These are phyloP conservation scores for Canavalia ensiformis DNA, from an alignment of 306 rosid genomes.

Conservation along the genomic window DNA sequence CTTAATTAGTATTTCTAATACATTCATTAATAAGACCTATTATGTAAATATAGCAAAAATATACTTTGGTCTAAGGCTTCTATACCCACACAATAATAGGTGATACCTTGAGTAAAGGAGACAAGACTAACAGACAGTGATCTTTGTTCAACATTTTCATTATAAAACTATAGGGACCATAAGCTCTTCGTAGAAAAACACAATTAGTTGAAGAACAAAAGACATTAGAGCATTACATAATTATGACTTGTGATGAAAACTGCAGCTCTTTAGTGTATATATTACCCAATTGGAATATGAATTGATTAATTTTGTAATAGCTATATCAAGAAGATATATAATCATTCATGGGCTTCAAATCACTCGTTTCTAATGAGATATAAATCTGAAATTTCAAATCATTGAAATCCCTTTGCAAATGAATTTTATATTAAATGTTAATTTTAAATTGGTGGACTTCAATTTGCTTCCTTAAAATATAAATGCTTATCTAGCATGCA, in stretches of 20 bases:
- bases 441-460: background rate
- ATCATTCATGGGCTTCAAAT: background rate
- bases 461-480: conserved; percentile 27
- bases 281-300: background rate
- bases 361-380: background rate
- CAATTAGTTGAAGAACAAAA: conserved; percentile 24
- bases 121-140: conserved; percentile 36
- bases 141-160: conserved; percentile 40
- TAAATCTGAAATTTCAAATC: conserved; percentile 6
- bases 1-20: too few species aligned
- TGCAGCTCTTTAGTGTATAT: background rate
- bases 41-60: conserved; percentile 17
- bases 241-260: background rate
- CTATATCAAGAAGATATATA: background rate
- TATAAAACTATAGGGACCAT: conserved; percentile 46
- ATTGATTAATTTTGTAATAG: background rate
- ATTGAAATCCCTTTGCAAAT: conserved; percentile 24
- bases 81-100: conserved; percentile 37
- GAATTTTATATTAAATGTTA: background rate
- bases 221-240: background rate
- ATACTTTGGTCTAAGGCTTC: conserved; percentile 48
- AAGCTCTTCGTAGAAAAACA: conserved; percentile 30
- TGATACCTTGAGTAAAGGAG: conserved; percentile 39
- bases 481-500: conserved; percentile 15
- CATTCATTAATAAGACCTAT: too few species aligned